Conservation (phyloP, 768 basidiomycete species). For the Tulasnella sp. region DNA sequence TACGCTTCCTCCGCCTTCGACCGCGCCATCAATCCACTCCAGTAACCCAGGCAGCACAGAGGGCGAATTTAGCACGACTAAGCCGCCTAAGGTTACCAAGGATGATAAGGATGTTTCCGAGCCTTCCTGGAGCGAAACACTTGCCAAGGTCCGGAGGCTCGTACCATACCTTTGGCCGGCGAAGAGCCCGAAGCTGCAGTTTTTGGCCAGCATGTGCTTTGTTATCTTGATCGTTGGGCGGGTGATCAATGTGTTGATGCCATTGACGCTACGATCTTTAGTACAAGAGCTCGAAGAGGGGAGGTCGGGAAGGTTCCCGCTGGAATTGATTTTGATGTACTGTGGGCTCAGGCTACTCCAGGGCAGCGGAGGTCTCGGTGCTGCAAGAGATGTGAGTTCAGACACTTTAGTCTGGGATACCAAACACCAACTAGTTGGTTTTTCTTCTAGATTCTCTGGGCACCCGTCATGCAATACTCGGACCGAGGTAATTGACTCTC, state of each 20-base stretch:
- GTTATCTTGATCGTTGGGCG: slow-evolving; percentile 63
- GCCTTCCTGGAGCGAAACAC: slow-evolving; percentile 62
- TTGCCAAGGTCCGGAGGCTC: slow-evolving; percentile 52
- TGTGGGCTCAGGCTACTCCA: slow-evolving; percentile 61
- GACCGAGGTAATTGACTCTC: slow-evolving; percentile 46
- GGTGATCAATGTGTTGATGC: slow-evolving; percentile 61
- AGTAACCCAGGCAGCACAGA: slow-evolving; percentile 33
- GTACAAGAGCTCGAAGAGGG: slow-evolving; percentile 44
- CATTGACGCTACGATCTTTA: slow-evolving; percentile 58
- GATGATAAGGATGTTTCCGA: slow-evolving; percentile 27
- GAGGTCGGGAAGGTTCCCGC: slow-evolving; percentile 35
- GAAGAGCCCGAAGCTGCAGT: slow-evolving; percentile 52
- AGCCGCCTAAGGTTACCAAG: slow-evolving; percentile 22
- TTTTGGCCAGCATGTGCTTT: slow-evolving; percentile 51
- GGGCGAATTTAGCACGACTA: slow-evolving; percentile 27
- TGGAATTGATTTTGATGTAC: slow-evolving; percentile 61
- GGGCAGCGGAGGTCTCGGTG: slow-evolving; percentile 65
- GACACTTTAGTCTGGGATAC: background rate
- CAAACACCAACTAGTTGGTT: slow-evolving; percentile 17
- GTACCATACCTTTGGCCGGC: slow-evolving; percentile 80
- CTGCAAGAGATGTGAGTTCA: slow-evolving; percentile 41
- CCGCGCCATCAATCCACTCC: slow-evolving; percentile 9
- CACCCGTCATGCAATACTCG: slow-evolving; percentile 82
- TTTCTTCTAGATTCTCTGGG: slow-evolving; percentile 51
- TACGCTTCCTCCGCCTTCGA: slow-evolving; percentile 29